Evolutionary conservation across 2,329 filamentous ascomycete species (phyloP).

Genomic region (Fusarium multiceps): DNA sequence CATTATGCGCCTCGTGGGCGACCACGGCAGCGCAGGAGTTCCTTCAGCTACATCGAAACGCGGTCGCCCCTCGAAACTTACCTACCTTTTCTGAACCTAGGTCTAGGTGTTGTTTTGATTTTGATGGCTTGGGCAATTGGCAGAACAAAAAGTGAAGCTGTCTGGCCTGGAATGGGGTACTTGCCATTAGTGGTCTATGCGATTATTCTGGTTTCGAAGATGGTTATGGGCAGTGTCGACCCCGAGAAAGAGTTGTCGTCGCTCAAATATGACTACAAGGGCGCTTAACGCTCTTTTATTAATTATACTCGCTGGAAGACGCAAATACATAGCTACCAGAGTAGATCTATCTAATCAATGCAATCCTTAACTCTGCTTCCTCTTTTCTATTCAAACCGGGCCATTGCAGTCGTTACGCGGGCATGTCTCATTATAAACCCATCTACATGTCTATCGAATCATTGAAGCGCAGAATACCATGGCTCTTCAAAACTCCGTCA

Average conservation of each 20-base stretch:
- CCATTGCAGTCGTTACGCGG: slow-evolving; percentile 28
- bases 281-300: slow-evolving; percentile 60
- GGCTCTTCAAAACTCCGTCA: slow-evolving; percentile 85
- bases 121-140: slow-evolving; percentile 57
- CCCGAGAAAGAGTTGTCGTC: slow-evolving; percentile 71
- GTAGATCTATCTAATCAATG: slow-evolving; percentile 22
- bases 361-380: slow-evolving; percentile 5
- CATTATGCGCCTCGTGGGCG: slow-evolving; percentile 24
- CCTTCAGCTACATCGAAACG: slow-evolving; percentile 39
- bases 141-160: slow-evolving; percentile 49
- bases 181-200: slow-evolving; percentile 69
- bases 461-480: slow-evolving; percentile 91
- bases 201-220: slow-evolving; percentile 70
- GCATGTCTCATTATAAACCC: slow-evolving; percentile 40
- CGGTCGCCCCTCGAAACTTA: slow-evolving; percentile 64
- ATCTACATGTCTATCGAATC: slow-evolving; percentile 81
- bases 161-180: slow-evolving; percentile 59
- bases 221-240: slow-evolving; percentile 75
- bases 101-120: slow-evolving; percentile 64
- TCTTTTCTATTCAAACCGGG: slow-evolving; percentile 38
- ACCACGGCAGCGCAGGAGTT: slow-evolving; percentile 34
- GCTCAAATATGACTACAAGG: slow-evolving; percentile 75
- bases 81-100: slow-evolving; percentile 70
- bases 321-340: not conserved
- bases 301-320: not conserved